Evolutionary conservation across 1,284 basidiomycete species (phyloP).

Genomic region (Cutaneotrichosporon sp.): DNA sequence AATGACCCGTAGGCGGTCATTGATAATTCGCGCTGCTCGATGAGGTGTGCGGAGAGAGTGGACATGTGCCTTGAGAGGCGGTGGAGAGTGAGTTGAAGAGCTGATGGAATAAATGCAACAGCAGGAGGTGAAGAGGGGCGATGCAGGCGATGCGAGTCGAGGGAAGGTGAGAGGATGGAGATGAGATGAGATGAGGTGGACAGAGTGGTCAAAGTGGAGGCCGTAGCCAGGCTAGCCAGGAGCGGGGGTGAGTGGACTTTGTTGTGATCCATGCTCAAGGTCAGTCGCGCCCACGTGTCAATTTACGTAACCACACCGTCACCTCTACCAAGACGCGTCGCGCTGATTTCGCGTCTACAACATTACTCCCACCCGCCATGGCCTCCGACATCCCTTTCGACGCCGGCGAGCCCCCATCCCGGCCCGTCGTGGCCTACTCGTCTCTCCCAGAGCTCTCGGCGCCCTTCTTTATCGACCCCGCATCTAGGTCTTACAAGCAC

Average conservation of each 20-base stretch:
- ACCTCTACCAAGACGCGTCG: not conserved
- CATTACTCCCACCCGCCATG: conserved; percentile 14
- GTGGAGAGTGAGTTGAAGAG: not conserved
- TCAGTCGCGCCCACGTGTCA: conserved; percentile 10
- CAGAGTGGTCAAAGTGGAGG: not conserved
- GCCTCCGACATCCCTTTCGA: conserved; percentile 17
- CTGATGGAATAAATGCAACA: not conserved
- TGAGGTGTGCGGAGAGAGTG: conserved; percentile 37
- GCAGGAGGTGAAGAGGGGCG: not conserved
- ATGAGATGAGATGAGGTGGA: not conserved
- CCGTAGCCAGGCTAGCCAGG: too few relatives aligned
- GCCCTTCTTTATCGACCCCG: conserved; percentile 50
- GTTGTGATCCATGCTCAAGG: conserved; percentile 7
- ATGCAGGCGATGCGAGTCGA: not conserved
- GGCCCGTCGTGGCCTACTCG: conserved; percentile 42
- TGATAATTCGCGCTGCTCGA: conserved; percentile 33
- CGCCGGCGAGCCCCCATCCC: conserved; percentile 13
- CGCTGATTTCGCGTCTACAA: conserved; percentile 8
- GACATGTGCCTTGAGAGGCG: conserved; percentile 33
- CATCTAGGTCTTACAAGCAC: conserved; percentile 60
- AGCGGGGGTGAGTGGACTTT: conserved; percentile 7
- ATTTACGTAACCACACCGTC: conserved; percentile 11
- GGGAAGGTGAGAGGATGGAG: not conserved
- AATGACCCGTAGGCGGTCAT: conserved; percentile 27
- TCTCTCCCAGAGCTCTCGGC: conserved; percentile 48